Evolutionary conservation across 2,329 filamentous ascomycete species (phyloP), one percentile per base, ranked within the genome.

Genomic region (Fonsecaea pugnacius): DNA sequence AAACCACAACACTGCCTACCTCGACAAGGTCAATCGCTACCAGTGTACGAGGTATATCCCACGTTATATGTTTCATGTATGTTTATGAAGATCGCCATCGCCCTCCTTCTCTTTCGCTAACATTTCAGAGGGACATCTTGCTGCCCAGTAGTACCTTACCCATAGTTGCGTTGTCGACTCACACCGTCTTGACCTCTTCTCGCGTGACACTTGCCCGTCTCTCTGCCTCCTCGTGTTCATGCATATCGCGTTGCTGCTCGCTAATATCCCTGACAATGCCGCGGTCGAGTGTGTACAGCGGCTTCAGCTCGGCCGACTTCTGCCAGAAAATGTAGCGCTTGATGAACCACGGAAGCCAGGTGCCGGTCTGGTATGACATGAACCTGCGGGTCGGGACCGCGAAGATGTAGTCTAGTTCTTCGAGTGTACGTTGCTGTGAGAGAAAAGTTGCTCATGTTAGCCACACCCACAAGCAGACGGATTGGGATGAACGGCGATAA

Each of bases 251-350:
- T 6, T 4, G 36, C 36, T 40, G 60, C 12, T 57, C 40, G 6
- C 50, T 50, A 38, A 58, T 40, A 12, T 62, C 60, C 35, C 27
- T 5, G 21, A 58, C 53, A 54, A 62, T 48, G 27, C 60, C 61
- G 8, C 30, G 12, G 9, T 81, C 82, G 54, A 84, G 80, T 30
- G 80, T 77, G 72, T 86, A 87, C 43, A 87, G 75, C 14, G 83
- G 82, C 72, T 81, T 78, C 38, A 70, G 60, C 18, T 65, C 35
- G 6, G 66, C 69, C 8, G 60, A 50, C 59, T 70, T 70, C 57
- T 74, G 70, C 58, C 74, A 73, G n/a, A 81, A 71, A 18, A 82
- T 63, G 54, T 78, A 80, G 12, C 75, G 76, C 67, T 79, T 78
- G 71, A 83, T 74, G 73, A 77, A 83, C 75, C 77, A 84, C 1